Base-by-base conservation (phyloP, 495 filamentous ascomycete species). In the Venustampulla echinocandica region DNA sequence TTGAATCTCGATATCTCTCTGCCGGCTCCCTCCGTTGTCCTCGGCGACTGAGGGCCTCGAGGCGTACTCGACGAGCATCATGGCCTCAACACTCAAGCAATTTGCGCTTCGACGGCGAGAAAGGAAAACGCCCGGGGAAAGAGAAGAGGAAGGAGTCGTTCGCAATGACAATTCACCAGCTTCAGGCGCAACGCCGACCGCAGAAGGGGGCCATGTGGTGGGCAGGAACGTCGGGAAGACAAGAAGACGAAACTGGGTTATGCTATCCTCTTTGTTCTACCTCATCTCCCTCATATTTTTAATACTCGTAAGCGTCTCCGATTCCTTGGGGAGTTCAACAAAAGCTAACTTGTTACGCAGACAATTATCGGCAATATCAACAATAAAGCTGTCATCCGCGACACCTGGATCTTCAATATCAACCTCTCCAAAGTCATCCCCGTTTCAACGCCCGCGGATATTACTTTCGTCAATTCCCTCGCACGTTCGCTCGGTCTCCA, bases 401-500 rank as follows among this genome's bases (percentile, higher is more conserved):
- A 70, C 43, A 86, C 85, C 58, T 94, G 85, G 64, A 94, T 95
- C 66, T 78, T 89, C 58, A 80, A 80, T 55, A 75, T 94, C 46
- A 74, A 92, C 65, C 75, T 94, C n/a, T 72, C 81, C 62, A 74
- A 92, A 53, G 84, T 97, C 59, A 81, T 95, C 43, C 77, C 87
- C 13, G 85, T 87, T 18, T 85, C 89, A 56, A 82, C 80, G 20
- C 21, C 39, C 20, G 67, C 66, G 4, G 44, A 51, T 22, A 36
- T 56, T 17, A 10, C 19, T 4, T 69, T 95, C 10, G 84, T 94
- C 66, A 95, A 95, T 66, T 82, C 73, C 44, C 87, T 95, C 47
- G 89, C 89, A n/a, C 85, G 83, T 32, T 82, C 82, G 10, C 74
- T 97, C 39, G 90, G 90, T 5, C 69, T 95, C 14, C 86, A 93